phyloP scores from a whole-genome alignment of 1,139 yeast genomes.

The Kurtzmaniella quercitrusa region DNA sequence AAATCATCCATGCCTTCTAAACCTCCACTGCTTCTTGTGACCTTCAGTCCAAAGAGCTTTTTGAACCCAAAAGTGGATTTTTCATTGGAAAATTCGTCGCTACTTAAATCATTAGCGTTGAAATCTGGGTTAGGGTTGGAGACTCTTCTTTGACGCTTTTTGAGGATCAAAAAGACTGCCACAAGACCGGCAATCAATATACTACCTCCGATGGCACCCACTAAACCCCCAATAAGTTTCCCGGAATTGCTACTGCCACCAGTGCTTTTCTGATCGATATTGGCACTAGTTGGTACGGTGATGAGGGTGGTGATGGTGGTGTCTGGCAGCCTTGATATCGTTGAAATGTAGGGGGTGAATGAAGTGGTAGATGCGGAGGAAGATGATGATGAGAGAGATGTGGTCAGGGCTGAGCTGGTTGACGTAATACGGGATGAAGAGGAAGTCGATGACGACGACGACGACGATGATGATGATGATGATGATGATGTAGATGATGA shows the following conservation, averaged over 20 bases:
- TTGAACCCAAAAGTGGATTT: conserved; percentile 22
- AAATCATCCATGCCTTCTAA: conserved; percentile 19
- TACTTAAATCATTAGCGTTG: conserved; percentile 21
- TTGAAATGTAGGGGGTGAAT: conserved; percentile 8
- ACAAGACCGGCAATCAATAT: conserved; percentile 38
- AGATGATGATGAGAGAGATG: conserved; percentile 7
- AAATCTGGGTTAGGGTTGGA: conserved; percentile 47
- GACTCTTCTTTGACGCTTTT: conserved; percentile 25
- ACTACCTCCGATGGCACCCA: conserved; percentile 46
- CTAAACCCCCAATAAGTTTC: conserved; percentile 44
- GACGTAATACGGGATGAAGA: conserved; percentile 1
- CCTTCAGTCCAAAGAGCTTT: conserved; percentile 28
- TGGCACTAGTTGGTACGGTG: conserved; percentile 33
- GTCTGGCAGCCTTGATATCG: conserved; percentile 14
- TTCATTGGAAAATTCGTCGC: conserved; percentile 12
- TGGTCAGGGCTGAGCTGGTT: not conserved
- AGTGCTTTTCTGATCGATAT: conserved; percentile 11
- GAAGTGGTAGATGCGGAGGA: conserved; percentile 4
- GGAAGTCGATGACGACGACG: conserved; percentile 4
- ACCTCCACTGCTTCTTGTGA: conserved; percentile 7
- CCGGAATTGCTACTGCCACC: conserved; percentile 23
- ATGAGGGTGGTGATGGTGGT: conserved; percentile 42
- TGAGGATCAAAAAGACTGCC: conserved; percentile 33
- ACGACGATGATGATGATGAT: conserved; percentile 1
- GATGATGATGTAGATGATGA: conserved; percentile 4